These are phyloP conservation scores for Phalaenopsis equestris DNA, from an alignment of 106 monocot genomes.

Conservation along the genomic window DNA sequence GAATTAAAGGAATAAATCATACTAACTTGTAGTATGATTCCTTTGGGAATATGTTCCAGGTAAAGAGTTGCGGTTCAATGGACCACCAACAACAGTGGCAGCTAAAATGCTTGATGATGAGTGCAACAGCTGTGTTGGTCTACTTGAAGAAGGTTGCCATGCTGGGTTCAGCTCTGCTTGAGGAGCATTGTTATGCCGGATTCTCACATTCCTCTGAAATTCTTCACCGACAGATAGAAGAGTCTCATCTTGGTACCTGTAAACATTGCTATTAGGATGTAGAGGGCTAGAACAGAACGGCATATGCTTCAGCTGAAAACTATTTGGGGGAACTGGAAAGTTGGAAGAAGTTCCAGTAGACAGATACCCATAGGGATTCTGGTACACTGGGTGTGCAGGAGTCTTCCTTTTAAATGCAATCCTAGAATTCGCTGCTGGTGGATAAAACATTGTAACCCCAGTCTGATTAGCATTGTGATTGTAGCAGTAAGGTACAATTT, in stretches of 20 bases:
- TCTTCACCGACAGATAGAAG: background rate
- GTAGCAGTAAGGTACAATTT: conserved; percentile 1
- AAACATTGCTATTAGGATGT: background rate
- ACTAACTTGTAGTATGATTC: conserved; percentile 1
- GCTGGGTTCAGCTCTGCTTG: background rate
- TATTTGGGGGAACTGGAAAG: background rate
- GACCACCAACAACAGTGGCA: background rate
- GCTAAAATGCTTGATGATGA: background rate
- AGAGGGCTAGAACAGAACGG: background rate
- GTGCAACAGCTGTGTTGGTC: background rate
- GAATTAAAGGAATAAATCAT: background rate
- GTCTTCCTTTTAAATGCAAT: conserved; percentile 1
- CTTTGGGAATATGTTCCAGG: background rate
- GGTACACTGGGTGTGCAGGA: background rate
- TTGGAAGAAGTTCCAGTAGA: conserved; percentile 2
- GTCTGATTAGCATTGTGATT: background rate
- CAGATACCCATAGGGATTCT: background rate
- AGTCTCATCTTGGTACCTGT: background rate
- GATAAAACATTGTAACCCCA: background rate
- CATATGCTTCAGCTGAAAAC: background rate
- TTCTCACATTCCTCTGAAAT: conserved; percentile 5
- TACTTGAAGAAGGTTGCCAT: background rate
- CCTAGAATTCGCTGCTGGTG: background rate
- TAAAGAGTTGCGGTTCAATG: background rate
- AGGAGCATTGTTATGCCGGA: background rate